Conservation (phyloP, 2,329 filamentous ascomycete genomes). For the Penicillium sp. region DNA sequence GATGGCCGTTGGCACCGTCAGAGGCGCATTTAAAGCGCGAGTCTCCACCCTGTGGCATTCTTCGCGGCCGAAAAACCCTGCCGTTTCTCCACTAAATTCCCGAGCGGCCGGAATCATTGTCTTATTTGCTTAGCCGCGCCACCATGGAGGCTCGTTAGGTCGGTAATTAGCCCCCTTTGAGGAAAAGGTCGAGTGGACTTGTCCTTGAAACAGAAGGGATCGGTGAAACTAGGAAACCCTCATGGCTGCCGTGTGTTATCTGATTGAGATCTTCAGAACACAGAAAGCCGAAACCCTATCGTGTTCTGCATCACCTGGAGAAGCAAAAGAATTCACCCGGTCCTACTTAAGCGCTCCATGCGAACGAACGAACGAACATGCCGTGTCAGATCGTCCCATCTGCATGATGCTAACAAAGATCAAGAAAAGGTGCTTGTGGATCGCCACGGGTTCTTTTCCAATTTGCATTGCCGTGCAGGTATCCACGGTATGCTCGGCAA, state of each 20-base stretch:
- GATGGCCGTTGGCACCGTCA: background rate
- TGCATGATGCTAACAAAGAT: background rate
- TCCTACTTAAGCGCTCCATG: background rate
- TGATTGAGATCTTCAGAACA: conserved; percentile 13
- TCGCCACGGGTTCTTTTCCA: background rate
- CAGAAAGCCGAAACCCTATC: too few species aligned
- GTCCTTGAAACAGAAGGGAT: conserved; percentile 6
- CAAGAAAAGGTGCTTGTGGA: background rate
- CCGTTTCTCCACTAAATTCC: conserved; percentile 10
- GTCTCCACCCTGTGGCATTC: conserved; percentile 3
- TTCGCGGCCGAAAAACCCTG: background rate
- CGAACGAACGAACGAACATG: background rate
- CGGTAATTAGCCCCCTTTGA: background rate
- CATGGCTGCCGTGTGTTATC: conserved; percentile 9
- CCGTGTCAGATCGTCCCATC: background rate
- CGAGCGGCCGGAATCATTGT: conserved; percentile 1
- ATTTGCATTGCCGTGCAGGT: background rate
- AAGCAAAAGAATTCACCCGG: background rate
- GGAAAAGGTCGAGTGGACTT: background rate
- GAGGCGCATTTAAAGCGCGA: background rate
- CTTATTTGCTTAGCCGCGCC: conserved; percentile 5
- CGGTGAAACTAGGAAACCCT: background rate
- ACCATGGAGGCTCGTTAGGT: background rate
- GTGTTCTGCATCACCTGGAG: background rate
- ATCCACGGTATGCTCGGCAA: background rate